Percentiles rank a stretch among this genome's conserved stretches.
Conservation (phyloP, 306 rosid species). For the Crotalaria pallida region DNA sequence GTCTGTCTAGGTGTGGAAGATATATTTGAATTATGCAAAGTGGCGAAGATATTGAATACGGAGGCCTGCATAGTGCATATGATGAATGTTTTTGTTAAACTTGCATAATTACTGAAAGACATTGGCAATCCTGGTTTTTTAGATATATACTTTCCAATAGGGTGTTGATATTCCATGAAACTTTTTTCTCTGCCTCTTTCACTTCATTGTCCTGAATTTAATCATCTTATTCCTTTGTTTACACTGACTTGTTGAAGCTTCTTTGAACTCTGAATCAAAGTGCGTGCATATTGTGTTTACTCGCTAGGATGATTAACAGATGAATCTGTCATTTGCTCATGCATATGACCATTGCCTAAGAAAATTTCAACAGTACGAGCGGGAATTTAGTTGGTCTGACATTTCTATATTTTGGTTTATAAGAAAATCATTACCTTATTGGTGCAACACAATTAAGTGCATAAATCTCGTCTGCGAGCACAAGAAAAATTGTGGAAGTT, state of each 20-base stretch:
- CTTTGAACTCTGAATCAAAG: neutral
- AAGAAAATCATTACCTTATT: neutral
- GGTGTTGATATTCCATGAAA: neutral
- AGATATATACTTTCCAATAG: neutral
- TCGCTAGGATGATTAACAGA: neutral
- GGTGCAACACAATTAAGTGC: neutral
- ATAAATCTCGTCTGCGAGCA: neutral
- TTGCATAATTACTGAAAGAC: neutral
- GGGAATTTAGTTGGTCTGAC: neutral
- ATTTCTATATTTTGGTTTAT: neutral
- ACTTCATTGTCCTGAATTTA: too few species aligned
- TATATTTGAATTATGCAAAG: neutral
- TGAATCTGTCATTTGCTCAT: too few species aligned
- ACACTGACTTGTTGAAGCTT: neutral
- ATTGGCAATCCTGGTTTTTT: neutral
- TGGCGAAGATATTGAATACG: neutral
- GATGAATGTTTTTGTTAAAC: neutral
- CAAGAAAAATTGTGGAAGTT: neutral
- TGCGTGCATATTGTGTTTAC: neutral
- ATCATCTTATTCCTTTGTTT: neutral
- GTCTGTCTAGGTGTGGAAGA: neutral
- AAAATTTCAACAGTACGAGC: too few species aligned
- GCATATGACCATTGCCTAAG: too few species aligned
- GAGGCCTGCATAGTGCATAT: neutral
- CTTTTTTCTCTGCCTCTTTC: neutral